Conservation (phyloP, 305 asterid species). For the Fraxinus velutina region DNA sequence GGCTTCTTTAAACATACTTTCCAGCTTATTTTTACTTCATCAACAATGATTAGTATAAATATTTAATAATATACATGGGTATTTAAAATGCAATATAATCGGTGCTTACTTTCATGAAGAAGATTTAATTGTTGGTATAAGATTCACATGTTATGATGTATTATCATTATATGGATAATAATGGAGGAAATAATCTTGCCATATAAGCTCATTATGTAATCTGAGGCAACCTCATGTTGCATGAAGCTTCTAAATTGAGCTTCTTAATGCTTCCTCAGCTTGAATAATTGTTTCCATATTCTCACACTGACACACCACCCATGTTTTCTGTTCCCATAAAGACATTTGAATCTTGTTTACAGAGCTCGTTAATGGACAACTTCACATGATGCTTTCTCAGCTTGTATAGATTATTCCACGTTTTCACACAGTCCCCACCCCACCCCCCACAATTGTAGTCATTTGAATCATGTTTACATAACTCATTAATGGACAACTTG, state of each 20-base stretch:
- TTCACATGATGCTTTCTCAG: background rate
- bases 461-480: background rate
- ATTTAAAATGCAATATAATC: background rate
- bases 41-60: background rate
- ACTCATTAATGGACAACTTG: constrained; percentile 15
- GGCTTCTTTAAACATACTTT: constrained; percentile 10
- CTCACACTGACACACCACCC: background rate
- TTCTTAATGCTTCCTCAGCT: background rate
- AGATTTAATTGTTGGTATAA: background rate
- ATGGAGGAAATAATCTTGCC: background rate
- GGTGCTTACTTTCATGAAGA: background rate
- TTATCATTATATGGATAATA: background rate
- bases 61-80: background rate
- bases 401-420: background rate
- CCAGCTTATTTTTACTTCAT: constrained; percentile 37
- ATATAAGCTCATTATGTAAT: background rate
- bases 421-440: background rate
- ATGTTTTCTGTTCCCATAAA: background rate
- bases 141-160: background rate
- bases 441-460: background rate
- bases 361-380: constrained; percentile 14
- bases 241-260: background rate
- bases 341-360: background rate
- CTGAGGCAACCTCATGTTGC: background rate
- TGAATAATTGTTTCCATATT: background rate